Base-by-base conservation (phyloP, 768 basidiomycete genomes). In the Coprinopsis sp. region DNA sequence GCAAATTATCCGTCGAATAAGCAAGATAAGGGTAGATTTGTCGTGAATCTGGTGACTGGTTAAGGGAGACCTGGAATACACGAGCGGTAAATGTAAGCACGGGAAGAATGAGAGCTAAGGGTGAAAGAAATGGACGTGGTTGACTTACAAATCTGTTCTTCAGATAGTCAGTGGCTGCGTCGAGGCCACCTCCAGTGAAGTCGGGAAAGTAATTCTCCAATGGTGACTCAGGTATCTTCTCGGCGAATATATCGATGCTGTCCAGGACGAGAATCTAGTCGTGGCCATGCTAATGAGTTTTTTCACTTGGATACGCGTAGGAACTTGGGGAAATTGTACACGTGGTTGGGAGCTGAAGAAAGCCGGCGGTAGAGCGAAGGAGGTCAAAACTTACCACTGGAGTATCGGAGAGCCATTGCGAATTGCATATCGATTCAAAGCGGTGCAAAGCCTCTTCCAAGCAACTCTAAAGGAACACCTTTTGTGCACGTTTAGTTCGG, bases 341-440 rank as follows among this genome's bases (percentile, higher is more conserved):
- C n/a, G n/a, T n/a, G n/a, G n/a, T n/a, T n/a, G n/a, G n/a, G n/a
- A n/a, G n/a, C n/a, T n/a, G n/a, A n/a, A n/a, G n/a, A n/a, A n/a
- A n/a, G n/a, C n/a, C n/a, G n/a, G n/a, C n/a, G 34, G 27, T 8
- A 10, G 25, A 21, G 45, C 4, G 27, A 12, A 24, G 24, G 5
- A n/a, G 6, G 44, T 18, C 37, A 11, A 14, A 25, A 66, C 84
- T 59, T 65, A 92, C 90, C 60, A 96, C 94, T 2, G 87, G 91
- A 2, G 92, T 94, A 69, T 92, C 89, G 59, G 91, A 87, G 63
- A 95, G 94, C 91, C 90, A 96, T 50, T 93, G 78, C 33, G 91
- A 93, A 59, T 96, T 97, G 72, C 92, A 94, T 72, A 97, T 96
- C 44, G 91, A 95, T 64, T 97, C 95, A 65, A 96, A 98, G 42